Base-by-base conservation (phyloP, 1,284 basidiomycete genomes). In the Irpex sp. region DNA sequence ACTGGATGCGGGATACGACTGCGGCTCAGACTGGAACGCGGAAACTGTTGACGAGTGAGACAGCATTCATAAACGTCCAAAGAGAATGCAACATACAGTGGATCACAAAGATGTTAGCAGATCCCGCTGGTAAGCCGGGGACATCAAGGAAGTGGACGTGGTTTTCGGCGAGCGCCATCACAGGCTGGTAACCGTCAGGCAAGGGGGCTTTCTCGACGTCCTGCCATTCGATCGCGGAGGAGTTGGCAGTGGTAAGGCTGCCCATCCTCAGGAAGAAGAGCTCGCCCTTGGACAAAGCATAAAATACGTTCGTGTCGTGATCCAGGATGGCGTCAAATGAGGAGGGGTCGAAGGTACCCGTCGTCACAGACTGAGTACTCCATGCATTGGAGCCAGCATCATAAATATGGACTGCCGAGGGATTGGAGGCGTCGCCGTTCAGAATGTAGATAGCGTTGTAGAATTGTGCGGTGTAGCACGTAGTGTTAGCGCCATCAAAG, bases 241-340 rank as follows among this genome's bases (percentile, higher is more conserved):
- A 74, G 57, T 81, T 82, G 1, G 92, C 92, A 2, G 84, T 73
- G 54, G 80, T 88, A 62, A 91, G 78, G 5, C 75, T 68, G 17
- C 77, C 80, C 82, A 96, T 85, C 73, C 93, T 83, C 44, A 94
- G 80, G 65, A 82, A 82, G 72, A 80, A 93, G 19, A 92, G 64
- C 64, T 82, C 83, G 54, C 80, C 82, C 1, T 83, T 76, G 6
- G 86, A 87, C 62, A 91, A 74, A 1, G 86, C 87, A 72, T 91
- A 89, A 78, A 95, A 88, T 64, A 89, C 85, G 66, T 94, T 94
- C 60, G 93, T 96, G 76, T 96, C 93, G 69, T 95, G 93, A 77
- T 96, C 94, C 48, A 96, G 83, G 65, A 95, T 86, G 34, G 90
- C 81, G 34, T 77, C 77, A 68, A 85, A 87, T 37, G 79, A 80